Base-by-base conservation (phyloP, 1,139 yeast species). In the Pichia norvegensis region DNA sequence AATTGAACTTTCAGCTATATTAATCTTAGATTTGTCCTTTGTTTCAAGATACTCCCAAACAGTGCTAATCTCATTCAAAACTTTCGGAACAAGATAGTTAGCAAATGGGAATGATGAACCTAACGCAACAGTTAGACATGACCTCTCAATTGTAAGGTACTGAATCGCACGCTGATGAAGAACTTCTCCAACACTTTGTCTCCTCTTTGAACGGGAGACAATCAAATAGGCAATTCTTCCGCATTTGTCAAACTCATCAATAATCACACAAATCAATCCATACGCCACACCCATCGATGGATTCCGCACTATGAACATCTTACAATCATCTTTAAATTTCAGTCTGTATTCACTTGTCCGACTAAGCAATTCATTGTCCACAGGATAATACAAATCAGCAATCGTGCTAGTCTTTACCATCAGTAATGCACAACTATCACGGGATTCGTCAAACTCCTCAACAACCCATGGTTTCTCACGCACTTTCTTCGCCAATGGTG, bases 261-360 rank as follows among this genome's bases (percentile, higher is more conserved):
- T 72, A 82, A 83, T 78, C 0, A 84, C 77, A 33, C 76, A 64
- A n/a, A 77, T 68, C 20, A 77, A 63, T 5, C 85, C 85, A 54
- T 77, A 77, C 20, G 79, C 55, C 27, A 75, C 70, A 52, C 78
- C 78, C 36, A 79, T 66, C 14, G 79, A 72, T 3, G 82, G 73
- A 58, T 79, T 79, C 43, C 83, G 63, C 21, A 79, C 81, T 43
- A 80, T 77, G 59, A 79, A 79, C 56, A 77, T 81, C 41, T 67
- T 67, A 51, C 73, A 58, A 35, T 58, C 61, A 8, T 46, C 48
- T 2, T 44, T 42, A 16, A 42, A 46, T 4, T 47, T 50, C n/a
- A 40, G 33, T 5, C 35, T 21, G 33, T 45, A 29, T 2, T 33
- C 21, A 23, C 41, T 20, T 4, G 51, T n/a, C 21, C 46, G 38